phyloP scores from a whole-genome alignment of 1,139 yeast species.

The Debaryomyces psychrophilus region DNA sequence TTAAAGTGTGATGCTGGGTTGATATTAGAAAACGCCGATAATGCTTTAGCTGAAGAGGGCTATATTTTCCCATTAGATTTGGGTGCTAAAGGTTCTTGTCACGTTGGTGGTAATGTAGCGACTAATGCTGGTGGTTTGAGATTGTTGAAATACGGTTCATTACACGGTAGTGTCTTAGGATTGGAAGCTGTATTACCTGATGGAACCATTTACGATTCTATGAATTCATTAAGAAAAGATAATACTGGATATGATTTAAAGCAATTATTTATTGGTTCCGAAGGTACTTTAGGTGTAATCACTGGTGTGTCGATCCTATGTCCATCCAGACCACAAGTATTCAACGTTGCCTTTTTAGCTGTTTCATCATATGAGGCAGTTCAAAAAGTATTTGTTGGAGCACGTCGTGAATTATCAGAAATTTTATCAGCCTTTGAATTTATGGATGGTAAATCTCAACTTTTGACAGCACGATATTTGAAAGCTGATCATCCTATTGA shows the following conservation, averaged over 20 bases:
- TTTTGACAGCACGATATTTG: slow-evolving; percentile 60
- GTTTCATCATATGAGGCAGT: slow-evolving; percentile 81
- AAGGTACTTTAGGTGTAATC: slow-evolving; percentile 87
- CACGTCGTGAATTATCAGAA: slow-evolving; percentile 79
- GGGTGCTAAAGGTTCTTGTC: slow-evolving; percentile 98
- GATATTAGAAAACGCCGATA: slow-evolving; percentile 84
- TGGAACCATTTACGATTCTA: slow-evolving; percentile 79
- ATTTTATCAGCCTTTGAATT: slow-evolving; percentile 92
- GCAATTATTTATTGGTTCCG: slow-evolving; percentile 90
- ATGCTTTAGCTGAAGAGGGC: slow-evolving; percentile 74
- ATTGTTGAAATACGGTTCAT: slow-evolving; percentile 83
- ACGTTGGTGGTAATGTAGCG: slow-evolving; percentile 93
- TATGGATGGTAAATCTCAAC: slow-evolving; percentile 82
- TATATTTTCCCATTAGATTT: slow-evolving; percentile 91
- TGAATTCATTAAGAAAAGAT: slow-evolving; percentile 86
- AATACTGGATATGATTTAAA: slow-evolving; percentile 93
- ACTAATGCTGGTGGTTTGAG: slow-evolving; percentile 97
- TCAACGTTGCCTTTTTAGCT: slow-evolving; percentile 88
- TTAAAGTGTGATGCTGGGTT: slow-evolving; percentile 91
- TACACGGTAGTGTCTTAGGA: slow-evolving; percentile 91
- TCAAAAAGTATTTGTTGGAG: slow-evolving; percentile 76
- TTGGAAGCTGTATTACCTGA: slow-evolving; percentile 89
- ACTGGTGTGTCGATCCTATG: slow-evolving; percentile 90
- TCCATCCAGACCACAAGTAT: slow-evolving; percentile 87
- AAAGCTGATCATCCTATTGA: slow-evolving; percentile 75